Conservation (phyloP, 1,284 basidiomycete species). For the Cutaneotrichosporon sp. region DNA sequence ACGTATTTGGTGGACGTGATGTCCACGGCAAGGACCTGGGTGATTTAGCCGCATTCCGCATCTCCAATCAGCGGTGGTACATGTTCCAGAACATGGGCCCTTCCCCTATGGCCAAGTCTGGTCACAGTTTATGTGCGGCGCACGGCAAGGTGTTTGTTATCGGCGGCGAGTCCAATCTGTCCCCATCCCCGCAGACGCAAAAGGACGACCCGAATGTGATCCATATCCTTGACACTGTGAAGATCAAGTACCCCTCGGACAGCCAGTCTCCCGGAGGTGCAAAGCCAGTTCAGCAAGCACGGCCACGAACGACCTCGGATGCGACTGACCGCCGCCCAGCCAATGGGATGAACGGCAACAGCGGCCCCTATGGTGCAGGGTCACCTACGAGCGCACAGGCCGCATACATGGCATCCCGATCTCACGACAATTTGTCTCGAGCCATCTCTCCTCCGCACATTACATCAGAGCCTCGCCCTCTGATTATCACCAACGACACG, state of each 20-base stretch:
- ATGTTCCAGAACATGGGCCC: conserved; percentile 99
- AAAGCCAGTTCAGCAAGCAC: background rate
- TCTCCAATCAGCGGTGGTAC: conserved; percentile 83
- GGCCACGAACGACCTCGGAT: conserved; percentile 19
- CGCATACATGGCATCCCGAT: conserved; percentile 19
- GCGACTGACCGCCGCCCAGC: conserved; percentile 12
- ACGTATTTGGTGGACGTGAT: conserved; percentile 94
- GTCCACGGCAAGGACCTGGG: conserved; percentile 94
- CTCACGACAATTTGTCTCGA: conserved; percentile 30
- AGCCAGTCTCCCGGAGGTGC: conserved; percentile 15
- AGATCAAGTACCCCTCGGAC: conserved; percentile 85
- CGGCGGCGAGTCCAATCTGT: conserved; percentile 74
- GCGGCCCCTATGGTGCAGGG: conserved; percentile 5
- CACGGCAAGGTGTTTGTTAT: conserved; percentile 85
- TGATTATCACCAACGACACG: conserved; percentile 22
- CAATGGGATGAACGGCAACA: background rate
- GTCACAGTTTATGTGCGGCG: conserved; percentile 90
- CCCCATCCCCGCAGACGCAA: conserved; percentile 48
- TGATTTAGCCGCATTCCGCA: conserved; percentile 94
- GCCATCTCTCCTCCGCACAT: conserved; percentile 27
- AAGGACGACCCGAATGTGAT: conserved; percentile 76
- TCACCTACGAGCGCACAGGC: conserved; percentile 1
- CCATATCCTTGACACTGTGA: conserved; percentile 86
- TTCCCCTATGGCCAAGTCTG: conserved; percentile 80
- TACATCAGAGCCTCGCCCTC: conserved; percentile 14